A percentile compares a stretch with the other conserved stretches of the same genome.
Evolutionary conservation across 768 basidiomycete species (phyloP).

Genomic region (Collybiopsis confluens): DNA sequence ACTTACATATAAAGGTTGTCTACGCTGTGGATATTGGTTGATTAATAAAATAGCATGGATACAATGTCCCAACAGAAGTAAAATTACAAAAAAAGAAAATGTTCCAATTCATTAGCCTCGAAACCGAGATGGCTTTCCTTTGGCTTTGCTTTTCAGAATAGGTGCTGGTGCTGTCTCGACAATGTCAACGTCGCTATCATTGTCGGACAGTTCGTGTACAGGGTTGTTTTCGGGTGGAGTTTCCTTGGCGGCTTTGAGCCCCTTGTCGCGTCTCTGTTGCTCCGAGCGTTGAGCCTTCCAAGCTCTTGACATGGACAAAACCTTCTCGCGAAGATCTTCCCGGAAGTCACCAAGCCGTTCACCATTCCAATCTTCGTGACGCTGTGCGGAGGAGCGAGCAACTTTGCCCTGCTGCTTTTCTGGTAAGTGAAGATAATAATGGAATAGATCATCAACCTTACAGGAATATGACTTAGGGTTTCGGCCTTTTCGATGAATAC

Average conservation of each 20-base stretch:
- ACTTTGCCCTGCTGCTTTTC: conserved; percentile 20
- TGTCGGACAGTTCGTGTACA: conserved; percentile 14
- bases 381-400: conserved; percentile 29
- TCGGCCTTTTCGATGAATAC: conserved; percentile 67
- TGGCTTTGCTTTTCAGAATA: background rate
- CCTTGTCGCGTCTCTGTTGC: conserved; percentile 33
- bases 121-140: background rate
- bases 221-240: background rate
- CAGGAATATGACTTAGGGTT: conserved; percentile 46
- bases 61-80: background rate
- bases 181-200: conserved; percentile 26
- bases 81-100: background rate
- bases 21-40: no score
- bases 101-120: background rate
- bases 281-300: conserved; percentile 48
- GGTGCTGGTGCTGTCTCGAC: conserved; percentile 4
- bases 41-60: no score
- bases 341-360: conserved; percentile 43
- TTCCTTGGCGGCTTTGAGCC: conserved; percentile 18
- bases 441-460: conserved; percentile 28
- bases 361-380: conserved; percentile 50
- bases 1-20: no score
- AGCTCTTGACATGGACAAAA: conserved; percentile 43
- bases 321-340: conserved; percentile 36
- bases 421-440: background rate